Evolutionary conservation across 768 basidiomycete species (phyloP), one percentile per base, ranked within the genome.

Genomic region (Amanita rimosa): DNA sequence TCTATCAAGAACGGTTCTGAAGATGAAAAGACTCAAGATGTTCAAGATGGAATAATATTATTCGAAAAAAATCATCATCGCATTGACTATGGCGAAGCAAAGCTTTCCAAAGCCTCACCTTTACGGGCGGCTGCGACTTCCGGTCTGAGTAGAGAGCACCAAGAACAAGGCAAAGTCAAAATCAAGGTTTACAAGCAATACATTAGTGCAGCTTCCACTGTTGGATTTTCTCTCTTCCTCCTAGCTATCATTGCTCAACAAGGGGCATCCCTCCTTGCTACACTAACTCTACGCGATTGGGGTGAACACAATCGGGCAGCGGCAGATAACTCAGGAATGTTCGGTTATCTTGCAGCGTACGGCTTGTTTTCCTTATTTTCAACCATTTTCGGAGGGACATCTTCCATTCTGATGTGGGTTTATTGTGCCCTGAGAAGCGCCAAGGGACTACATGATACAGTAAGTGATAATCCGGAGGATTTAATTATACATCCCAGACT

Each of bases 141-240:
- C 22, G 82, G 79, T 1, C 61, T 79, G 11, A 70, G 73, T 13
- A 79, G 79, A 57, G 86, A 89, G 59, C 83, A 88, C 60, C 73
- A 69, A 46, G 88, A 92, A 57, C 81, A 83, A 58, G 92, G 92
- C 4, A 75, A 74, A 21, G 92, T 95, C 49, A 91, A 91, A 63
- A 57, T 60, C 11, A 66, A 74, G 5, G 89, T 96, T 1, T 96
- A 96, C 61, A 59, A 64, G 44, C 67, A 79, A 49, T 96, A 96
- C 59, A 73, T 95, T 55, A 66, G 77, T 49, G 86, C 92, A 0
- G 86, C 88, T 6, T 92, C 89, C 1, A 79, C 73, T 53, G 54
- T 68, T 1, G 92, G 88, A 1, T 91, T 89, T 59, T 58, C 58
- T 5, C 54, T 85, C 53, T 84, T 85, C 53, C 52, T 92, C 6